Base-by-base conservation (phyloP, 2,329 filamentous ascomycete genomes). In the Colletotrichum australisinense region DNA sequence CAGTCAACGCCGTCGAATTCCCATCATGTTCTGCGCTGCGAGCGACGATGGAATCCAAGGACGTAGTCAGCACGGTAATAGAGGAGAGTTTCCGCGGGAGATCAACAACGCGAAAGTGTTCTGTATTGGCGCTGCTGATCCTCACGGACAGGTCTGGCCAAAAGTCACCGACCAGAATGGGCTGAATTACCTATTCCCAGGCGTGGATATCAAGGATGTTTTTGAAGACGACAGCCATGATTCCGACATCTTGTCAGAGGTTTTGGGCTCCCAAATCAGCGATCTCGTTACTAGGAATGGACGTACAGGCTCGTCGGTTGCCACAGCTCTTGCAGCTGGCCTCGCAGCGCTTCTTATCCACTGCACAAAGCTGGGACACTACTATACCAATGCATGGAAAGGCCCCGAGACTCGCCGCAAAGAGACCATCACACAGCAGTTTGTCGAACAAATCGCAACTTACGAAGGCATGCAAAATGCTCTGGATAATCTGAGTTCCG, bases 21-120 rank as follows among this genome's bases (percentile, higher is more conserved):
- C 84, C 3, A 76, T 84, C 56, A 79, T 85, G 74, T 84, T 85
- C 72, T 84, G 83, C 75, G 78, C 83, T 0, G 78, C 81, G 0
- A 79, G 70, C 7, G 83, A 84, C 69, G 77, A 80, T 55, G 80
- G 77, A 1, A 53, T 65, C 5, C 53, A 26, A 28, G 24, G n/a
- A 28, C 53, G 53, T 11, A 16, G 53, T 24, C 53, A 56, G 53
- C 24, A 28, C 53, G 53, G 53, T 19, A 5, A 35, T 35, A 28
- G 26, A 28, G 53, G 16, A 56, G 24, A 56, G 24, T 28, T 56
- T 14, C 53, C 24, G 14, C 53, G 53, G 12, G 53, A 56, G 12
- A 56, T 56, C 12, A 28, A 56, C 24, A 28, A 56, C 22, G 53
- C 22, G 24, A 56, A 49, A 49, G 73, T 76, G 49, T 77, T 79